Evolutionary conservation across 208 protist genomes (phyloP).

Genomic region (Tritrichomonas musculus): DNA sequence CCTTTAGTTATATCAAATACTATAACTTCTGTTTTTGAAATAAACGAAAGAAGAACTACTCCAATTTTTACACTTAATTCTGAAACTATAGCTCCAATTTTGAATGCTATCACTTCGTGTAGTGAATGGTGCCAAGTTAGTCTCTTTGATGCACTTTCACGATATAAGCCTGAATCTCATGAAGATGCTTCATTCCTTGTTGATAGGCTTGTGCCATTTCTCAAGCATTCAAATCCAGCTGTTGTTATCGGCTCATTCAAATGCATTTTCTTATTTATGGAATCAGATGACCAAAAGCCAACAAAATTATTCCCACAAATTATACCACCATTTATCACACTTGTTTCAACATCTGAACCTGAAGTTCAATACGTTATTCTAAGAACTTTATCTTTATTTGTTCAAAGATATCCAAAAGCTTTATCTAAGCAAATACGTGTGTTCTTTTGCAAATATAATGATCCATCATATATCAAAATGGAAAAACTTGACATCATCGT

Average conservation of each 20-base stretch:
- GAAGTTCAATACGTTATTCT: constrained; percentile 96
- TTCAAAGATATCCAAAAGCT: constrained; percentile 71
- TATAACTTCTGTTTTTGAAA: constrained; percentile 86
- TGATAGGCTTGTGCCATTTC: constrained; percentile 78
- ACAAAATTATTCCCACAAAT: constrained; percentile 65
- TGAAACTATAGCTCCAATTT: constrained; percentile 76
- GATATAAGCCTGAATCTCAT: constrained; percentile 44
- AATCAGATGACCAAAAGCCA: constrained; percentile 55
- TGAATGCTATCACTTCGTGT: constrained; percentile 84
- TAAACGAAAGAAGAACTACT: constrained; percentile 55
- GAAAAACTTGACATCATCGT: too few species aligned
- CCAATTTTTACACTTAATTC: constrained; percentile 61
- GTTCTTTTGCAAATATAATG: too few species aligned
- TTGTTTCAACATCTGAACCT: constrained; percentile 67
- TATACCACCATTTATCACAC: constrained; percentile 82
- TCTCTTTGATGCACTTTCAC: constrained; percentile 86
- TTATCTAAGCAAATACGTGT: constrained; percentile 65
- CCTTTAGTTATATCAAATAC: constrained; percentile 83
- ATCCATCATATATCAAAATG: too few species aligned
- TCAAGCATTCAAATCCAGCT: constrained; percentile 92
- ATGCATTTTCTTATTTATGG: constrained; percentile 72
- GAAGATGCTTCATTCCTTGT: constrained; percentile 72
- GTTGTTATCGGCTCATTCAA: constrained; percentile 89
- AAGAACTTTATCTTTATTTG: constrained; percentile 93
- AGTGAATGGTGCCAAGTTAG: constrained; percentile 95